phyloP scores from a whole-genome alignment of 805 yeast species.

The Vanderwaltozyma polyspora region DNA sequence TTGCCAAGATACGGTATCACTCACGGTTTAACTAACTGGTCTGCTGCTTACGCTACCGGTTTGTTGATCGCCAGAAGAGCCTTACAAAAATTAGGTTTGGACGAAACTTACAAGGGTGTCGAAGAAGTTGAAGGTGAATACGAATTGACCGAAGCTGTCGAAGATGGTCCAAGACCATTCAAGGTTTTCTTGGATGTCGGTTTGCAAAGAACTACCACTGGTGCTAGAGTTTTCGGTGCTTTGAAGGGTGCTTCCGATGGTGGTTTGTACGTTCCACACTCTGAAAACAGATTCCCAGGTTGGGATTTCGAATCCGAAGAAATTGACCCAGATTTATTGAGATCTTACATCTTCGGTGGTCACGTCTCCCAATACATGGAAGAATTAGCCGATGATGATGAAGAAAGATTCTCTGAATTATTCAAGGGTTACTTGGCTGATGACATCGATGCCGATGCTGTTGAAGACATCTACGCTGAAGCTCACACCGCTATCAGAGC shows the following conservation, averaged over 20 bases:
- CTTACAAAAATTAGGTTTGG: slow-evolving; percentile 92
- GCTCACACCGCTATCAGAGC: slow-evolving; percentile 96
- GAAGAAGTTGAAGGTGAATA: slow-evolving; percentile 99
- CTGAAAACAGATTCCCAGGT: slow-evolving; percentile 99
- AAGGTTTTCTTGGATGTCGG: slow-evolving; percentile 98
- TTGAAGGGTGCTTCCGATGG: slow-evolving; percentile 99
- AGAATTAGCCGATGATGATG: slow-evolving; percentile 99
- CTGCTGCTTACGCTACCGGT: slow-evolving; percentile 99
- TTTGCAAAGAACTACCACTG: slow-evolving; percentile 99
- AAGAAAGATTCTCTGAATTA: slow-evolving; percentile 94
- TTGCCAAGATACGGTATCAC: slow-evolving; percentile 94
- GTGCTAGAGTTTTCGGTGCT: slow-evolving; percentile 99
- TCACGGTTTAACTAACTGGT: slow-evolving; percentile 99
- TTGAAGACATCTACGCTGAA: slow-evolving; percentile 89
- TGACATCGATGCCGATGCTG: slow-evolving; percentile 91
- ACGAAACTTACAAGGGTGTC: slow-evolving; percentile 96
- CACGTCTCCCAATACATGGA: slow-evolving; percentile 99
- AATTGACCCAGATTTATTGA: slow-evolving; percentile 90
- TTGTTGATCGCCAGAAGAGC: slow-evolving; percentile 98
- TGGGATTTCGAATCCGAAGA: slow-evolving; percentile 98
- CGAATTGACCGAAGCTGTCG: slow-evolving; percentile 97
- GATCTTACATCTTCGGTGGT: slow-evolving; percentile 99
- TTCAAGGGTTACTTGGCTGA: slow-evolving; percentile 95
- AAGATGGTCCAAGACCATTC: slow-evolving; percentile 99
- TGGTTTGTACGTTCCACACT: slow-evolving; percentile 98